Evolutionary conservation across 192 early-diverging fungal species (phyloP).

Genomic region (Rhizophagus sp.): DNA sequence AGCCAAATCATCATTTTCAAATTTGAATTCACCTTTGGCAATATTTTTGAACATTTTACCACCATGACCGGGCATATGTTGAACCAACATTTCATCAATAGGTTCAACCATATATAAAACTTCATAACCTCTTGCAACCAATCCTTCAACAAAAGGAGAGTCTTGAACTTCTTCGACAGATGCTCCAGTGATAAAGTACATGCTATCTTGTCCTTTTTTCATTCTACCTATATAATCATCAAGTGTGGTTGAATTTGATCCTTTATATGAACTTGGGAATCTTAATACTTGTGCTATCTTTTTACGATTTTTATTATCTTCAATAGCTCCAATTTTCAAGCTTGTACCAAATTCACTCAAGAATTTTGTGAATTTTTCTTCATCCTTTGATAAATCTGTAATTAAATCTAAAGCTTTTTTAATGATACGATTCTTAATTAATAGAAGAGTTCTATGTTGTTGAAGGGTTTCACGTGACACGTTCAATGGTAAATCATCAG

Average conservation of each 20-base stretch:
- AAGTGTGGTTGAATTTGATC: slow-evolving; percentile 53
- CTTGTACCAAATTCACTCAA: slow-evolving; percentile 72
- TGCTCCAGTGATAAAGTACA: slow-evolving; percentile 84
- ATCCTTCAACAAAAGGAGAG: slow-evolving; percentile 91
- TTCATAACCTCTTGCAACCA: slow-evolving; percentile 86
- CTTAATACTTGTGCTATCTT: slow-evolving; percentile 84
- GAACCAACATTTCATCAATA: slow-evolving; percentile 77
- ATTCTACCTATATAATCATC: slow-evolving; percentile 84
- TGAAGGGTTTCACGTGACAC: slow-evolving; percentile 98
- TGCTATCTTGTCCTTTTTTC: slow-evolving; percentile 87
- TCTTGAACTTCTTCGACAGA: slow-evolving; percentile 67
- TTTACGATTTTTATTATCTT: slow-evolving; percentile 69
- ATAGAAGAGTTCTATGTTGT: slow-evolving; percentile 75
- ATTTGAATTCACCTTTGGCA: slow-evolving; percentile 65
- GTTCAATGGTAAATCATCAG: slow-evolving; percentile 96
- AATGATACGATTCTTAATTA: slow-evolving; percentile 86
- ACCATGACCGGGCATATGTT: slow-evolving; percentile 71
- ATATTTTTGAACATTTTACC: slow-evolving; percentile 80
- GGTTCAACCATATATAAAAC: slow-evolving; percentile 81
- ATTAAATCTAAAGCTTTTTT: slow-evolving; percentile 91
- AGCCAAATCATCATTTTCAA: slow-evolving; percentile 55
- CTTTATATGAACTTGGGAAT: slow-evolving; percentile 67
- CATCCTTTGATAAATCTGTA: slow-evolving; percentile 63
- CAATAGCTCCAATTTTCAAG: slow-evolving; percentile 89
- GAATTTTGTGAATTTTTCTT: slow-evolving; percentile 70